Conservation (phyloP, 345 rosid genomes). For the Aquilaria yunnanensis region DNA sequence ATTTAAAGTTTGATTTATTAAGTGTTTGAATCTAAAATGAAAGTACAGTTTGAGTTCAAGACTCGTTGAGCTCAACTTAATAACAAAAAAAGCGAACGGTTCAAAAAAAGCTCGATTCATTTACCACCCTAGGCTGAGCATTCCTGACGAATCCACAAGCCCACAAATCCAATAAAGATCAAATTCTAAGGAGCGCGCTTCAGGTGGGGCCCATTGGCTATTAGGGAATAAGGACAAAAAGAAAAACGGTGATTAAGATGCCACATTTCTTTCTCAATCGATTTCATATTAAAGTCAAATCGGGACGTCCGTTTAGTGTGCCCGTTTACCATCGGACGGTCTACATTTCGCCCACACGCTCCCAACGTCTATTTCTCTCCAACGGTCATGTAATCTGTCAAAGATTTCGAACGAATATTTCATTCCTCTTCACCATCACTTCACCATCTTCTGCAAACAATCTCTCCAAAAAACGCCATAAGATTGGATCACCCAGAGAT, state of each 20-base stretch:
- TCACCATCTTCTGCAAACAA: background rate
- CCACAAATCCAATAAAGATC: too few species aligned
- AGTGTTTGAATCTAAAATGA: too few species aligned
- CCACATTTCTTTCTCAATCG: too few species aligned
- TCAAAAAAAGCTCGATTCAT: too few species aligned
- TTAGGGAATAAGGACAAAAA: too few species aligned
- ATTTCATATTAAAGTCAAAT: constrained; percentile 30
- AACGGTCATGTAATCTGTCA: constrained; percentile 60
- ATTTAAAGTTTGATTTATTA: too few species aligned
- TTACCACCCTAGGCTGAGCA: too few species aligned
- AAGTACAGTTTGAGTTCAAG: too few species aligned
- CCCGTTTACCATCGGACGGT: constrained; percentile 40
- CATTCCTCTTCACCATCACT: constrained; percentile 3
- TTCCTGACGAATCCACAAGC: too few species aligned
- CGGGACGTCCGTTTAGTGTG: constrained; percentile 54
- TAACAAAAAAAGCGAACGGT: too few species aligned
- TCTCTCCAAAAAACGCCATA: background rate
- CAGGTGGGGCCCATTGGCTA: background rate
- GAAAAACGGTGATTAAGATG: too few species aligned
- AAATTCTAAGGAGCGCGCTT: background rate
- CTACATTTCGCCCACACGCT: constrained; percentile 15
- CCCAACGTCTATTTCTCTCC: constrained; percentile 50
- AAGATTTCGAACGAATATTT: constrained; percentile 18
- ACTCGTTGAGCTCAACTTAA: too few species aligned
- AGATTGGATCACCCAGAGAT: constrained; percentile 1